Percentiles rank a stretch among this genome's conserved stretches.
Conservation (phyloP, 345 rosid species). For the Camelina hispida region DNA sequence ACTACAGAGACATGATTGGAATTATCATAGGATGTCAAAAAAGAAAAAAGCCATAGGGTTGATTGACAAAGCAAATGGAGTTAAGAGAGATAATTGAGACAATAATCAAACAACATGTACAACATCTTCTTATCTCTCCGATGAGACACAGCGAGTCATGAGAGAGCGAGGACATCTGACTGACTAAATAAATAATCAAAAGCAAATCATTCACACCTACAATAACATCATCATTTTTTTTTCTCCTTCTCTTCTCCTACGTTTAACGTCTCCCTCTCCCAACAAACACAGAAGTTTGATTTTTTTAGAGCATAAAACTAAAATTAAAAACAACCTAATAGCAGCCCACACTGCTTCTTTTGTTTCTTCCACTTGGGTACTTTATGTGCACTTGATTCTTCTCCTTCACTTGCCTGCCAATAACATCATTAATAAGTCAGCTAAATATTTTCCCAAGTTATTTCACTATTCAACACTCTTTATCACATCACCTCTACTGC, state of each 20-base stretch:
- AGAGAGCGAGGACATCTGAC: slow-evolving; percentile 19
- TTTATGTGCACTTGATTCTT: slow-evolving; percentile 45
- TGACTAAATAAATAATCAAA: slow-evolving; percentile 22
- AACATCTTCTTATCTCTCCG: slow-evolving; percentile 19
- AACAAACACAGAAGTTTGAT: slow-evolving; percentile 28
- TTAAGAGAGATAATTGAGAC: slow-evolving; percentile 17
- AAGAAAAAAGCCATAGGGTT: not conserved
- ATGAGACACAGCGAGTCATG: not conserved
- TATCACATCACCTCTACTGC: slow-evolving; percentile 48
- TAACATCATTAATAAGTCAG: slow-evolving; percentile 21
- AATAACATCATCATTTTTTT: slow-evolving; percentile 17
- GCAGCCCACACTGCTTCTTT: slow-evolving; percentile 30
- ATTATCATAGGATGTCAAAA: not conserved
- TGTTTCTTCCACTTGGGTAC: slow-evolving; percentile 16
- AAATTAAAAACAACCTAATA: slow-evolving; percentile 34
- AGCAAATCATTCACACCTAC: slow-evolving; percentile 37
- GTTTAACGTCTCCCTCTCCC: slow-evolving; percentile 21
- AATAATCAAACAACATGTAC: slow-evolving; percentile 31
- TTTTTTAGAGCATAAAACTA: slow-evolving; percentile 11
- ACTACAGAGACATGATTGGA: too few relatives aligned
- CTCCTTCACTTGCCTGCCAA: slow-evolving; percentile 65
- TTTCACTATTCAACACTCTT: slow-evolving; percentile 7
- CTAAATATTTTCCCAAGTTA: slow-evolving; percentile 15
- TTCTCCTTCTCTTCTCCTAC: slow-evolving; percentile 14
- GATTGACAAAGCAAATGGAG: not conserved